These are phyloP conservation scores for Acacia concinna DNA, from an alignment of 331 rosid genomes.

Conservation along the genomic window DNA sequence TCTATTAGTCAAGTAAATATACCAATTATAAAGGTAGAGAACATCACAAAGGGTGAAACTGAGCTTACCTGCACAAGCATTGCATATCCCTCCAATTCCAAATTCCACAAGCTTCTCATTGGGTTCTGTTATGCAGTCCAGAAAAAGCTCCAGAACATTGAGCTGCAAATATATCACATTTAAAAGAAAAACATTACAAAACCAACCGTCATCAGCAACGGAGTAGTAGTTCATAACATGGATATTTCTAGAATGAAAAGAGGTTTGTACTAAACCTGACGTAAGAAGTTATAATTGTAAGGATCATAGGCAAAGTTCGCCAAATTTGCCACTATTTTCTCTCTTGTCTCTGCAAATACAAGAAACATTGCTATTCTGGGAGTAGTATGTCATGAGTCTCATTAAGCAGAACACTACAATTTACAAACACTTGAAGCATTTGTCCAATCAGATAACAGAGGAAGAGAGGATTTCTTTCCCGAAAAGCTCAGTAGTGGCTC, in stretches of 20 bases:
- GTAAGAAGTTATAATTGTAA: conserved; percentile 72
- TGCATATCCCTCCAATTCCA: conserved; percentile 87
- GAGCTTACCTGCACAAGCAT: conserved; percentile 68
- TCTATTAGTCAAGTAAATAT: conserved; percentile 12
- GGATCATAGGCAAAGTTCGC: conserved; percentile 97
- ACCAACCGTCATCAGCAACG: not conserved
- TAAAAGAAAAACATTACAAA: not conserved
- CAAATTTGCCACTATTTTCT: conserved; percentile 72
- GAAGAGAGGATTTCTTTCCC: not conserved
- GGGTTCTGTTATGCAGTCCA: conserved; percentile 86
- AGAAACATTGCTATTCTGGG: conserved; percentile 1
- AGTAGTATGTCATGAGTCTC: not conserved
- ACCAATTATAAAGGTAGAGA: conserved; percentile 3
- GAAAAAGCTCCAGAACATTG: conserved; percentile 83
- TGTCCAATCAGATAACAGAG: not conserved
- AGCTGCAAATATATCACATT: conserved; percentile 50
- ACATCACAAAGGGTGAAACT: conserved; percentile 15
- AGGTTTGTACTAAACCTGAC: conserved; percentile 54
- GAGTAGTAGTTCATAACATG: not conserved
- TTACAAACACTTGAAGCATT: not conserved
- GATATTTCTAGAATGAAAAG: not conserved
- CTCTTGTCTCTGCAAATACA: conserved; percentile 61
- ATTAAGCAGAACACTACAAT: not conserved
- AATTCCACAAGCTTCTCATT: conserved; percentile 92
- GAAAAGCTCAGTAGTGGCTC: not conserved